These are phyloP conservation scores for Nicotiana paniculata DNA, from an alignment of 257 asterid species.

Conservation along the genomic window DNA sequence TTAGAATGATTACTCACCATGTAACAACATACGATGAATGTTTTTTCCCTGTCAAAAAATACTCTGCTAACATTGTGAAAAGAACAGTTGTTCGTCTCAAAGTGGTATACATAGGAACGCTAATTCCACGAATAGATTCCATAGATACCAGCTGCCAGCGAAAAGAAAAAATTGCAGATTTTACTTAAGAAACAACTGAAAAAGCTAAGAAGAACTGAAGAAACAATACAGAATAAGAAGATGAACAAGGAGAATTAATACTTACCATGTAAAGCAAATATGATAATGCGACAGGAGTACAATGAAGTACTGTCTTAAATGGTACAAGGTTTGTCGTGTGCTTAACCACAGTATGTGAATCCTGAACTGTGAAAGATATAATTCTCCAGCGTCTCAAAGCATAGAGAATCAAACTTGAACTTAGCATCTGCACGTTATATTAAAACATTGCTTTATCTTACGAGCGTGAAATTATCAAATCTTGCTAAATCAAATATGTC, in stretches of 20 bases:
- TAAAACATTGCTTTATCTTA: neutral
- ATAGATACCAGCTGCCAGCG: slow-evolving; percentile 16
- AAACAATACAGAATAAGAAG: neutral
- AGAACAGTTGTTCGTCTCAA: slow-evolving; percentile 20
- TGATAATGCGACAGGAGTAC: slow-evolving; percentile 17
- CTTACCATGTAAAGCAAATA: slow-evolving; percentile 27
- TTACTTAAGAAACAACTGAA: neutral
- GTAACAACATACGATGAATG: slow-evolving; percentile 11
- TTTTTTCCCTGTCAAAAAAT: neutral
- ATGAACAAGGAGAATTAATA: neutral
- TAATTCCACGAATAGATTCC: slow-evolving; percentile 21
- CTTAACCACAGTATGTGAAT: neutral
- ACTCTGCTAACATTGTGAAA: slow-evolving; percentile 23
- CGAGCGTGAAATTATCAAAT: neutral
- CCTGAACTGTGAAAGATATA: slow-evolving; percentile 16
- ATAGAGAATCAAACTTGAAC: slow-evolving; percentile 14
- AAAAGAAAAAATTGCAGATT: neutral
- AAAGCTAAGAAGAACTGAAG: neutral
- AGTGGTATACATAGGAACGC: slow-evolving; percentile 21
- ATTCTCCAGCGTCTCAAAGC: slow-evolving; percentile 12
- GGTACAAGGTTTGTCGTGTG: slow-evolving; percentile 3
- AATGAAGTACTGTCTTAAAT: neutral
- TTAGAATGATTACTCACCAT: slow-evolving; percentile 6
- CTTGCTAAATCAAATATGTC: neutral
- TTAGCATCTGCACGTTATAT: slow-evolving; percentile 11